Conservation (phyloP, 345 rosid species). For the Pseudoturritis turrita region DNA sequence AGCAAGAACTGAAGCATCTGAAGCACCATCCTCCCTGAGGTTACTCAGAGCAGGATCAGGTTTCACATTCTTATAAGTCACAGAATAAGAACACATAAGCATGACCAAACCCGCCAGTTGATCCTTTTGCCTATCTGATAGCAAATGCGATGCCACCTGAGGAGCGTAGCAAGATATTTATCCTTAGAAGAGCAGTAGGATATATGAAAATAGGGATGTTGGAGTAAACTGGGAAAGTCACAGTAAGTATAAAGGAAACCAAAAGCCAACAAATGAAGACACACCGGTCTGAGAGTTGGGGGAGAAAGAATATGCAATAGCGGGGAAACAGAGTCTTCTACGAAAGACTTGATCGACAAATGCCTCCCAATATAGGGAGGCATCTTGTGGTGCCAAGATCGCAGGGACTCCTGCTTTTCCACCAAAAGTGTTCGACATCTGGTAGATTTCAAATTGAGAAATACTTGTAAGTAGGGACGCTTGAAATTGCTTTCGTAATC, state of each 20-base stretch:
- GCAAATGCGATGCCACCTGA: slow-evolving; percentile 84
- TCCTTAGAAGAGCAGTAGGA: background rate
- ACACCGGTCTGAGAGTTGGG: slow-evolving; percentile 77
- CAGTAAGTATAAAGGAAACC: background rate
- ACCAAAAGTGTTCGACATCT: slow-evolving; percentile 62
- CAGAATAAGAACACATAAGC: slow-evolving; percentile 66
- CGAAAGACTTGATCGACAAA: slow-evolving; percentile 60
- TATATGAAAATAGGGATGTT: background rate
- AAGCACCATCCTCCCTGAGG: slow-evolving; percentile 42
- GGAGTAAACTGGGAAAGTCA: background rate
- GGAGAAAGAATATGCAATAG: slow-evolving; percentile 82
- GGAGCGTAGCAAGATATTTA: background rate
- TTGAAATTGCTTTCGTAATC: background rate
- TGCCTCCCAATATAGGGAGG: slow-evolving; percentile 80
- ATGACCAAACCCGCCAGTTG: slow-evolving; percentile 58
- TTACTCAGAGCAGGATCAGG: slow-evolving; percentile 37
- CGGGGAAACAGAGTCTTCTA: slow-evolving; percentile 72
- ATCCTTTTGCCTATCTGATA: slow-evolving; percentile 69
- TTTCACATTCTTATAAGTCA: slow-evolving; percentile 64
- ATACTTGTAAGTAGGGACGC: slow-evolving; percentile 13
- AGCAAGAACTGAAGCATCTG: slow-evolving; percentile 48
- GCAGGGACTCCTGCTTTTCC: slow-evolving; percentile 62
- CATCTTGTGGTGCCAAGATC: slow-evolving; percentile 73
- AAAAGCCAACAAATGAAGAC: slow-evolving; percentile 1
- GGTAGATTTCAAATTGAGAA: slow-evolving; percentile 28